Percentiles rank a stretch among this genome's conserved stretches.
Evolutionary conservation across 2,329 filamentous ascomycete genomes (phyloP).

Genomic region (Cordyceps tenuipes): DNA sequence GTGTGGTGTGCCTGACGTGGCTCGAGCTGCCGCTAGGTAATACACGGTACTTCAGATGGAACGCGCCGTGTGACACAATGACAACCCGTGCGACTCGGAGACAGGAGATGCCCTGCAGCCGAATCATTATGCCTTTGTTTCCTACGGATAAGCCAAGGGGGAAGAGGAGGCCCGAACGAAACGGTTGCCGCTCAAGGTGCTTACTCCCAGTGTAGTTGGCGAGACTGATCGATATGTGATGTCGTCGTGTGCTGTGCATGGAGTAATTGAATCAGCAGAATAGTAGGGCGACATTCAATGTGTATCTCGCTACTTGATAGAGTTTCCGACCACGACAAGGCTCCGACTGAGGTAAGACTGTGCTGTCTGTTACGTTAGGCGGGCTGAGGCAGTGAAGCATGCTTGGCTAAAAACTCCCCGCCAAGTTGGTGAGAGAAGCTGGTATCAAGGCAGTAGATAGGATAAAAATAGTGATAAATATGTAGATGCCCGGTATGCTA

Average conservation of each 20-base stretch:
- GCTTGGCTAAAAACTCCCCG: too few species aligned
- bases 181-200: not conserved
- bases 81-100: not conserved
- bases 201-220: not conserved
- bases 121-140: not conserved
- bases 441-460: not conserved
- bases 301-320: not conserved
- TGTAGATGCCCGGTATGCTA: too few species aligned
- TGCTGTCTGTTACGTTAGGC: not conserved
- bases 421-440: not conserved
- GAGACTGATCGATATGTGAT: not conserved
- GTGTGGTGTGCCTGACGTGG: not conserved
- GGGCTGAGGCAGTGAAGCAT: not conserved
- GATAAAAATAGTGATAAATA: not conserved
- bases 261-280: not conserved
- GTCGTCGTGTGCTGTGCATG: not conserved
- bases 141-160: not conserved
- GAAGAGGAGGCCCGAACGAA: not conserved
- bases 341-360: not conserved
- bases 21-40: not conserved
- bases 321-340: not conserved
- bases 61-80: not conserved
- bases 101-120: not conserved
- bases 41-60: slow-evolving; percentile 9
- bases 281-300: too few species aligned